phyloP scores from a whole-genome alignment of 768 basidiomycete genomes.

The Albatrellus ellisii region DNA sequence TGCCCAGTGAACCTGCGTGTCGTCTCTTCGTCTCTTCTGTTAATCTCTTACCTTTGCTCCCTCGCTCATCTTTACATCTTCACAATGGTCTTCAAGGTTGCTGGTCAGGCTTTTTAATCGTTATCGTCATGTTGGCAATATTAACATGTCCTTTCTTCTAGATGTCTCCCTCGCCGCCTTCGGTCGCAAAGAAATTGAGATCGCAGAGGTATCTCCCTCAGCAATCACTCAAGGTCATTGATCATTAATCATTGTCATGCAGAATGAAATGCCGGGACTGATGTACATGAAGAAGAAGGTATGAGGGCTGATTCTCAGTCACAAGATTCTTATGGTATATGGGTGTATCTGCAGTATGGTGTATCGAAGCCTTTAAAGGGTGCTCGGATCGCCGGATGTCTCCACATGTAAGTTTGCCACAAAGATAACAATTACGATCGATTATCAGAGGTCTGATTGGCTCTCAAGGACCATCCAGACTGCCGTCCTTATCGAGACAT shows the following conservation, averaged over 20 bases:
- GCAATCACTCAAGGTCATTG: slow-evolving; percentile 1
- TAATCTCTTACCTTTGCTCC: slow-evolving; percentile 16
- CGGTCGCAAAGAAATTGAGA: slow-evolving; percentile 98
- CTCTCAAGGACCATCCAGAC: slow-evolving; percentile 87
- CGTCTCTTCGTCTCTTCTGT: slow-evolving; percentile 6
- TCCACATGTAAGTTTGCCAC: slow-evolving; percentile 66
- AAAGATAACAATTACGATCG: no score
- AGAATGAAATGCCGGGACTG: slow-evolving; percentile 94
- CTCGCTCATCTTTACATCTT: slow-evolving; percentile 15
- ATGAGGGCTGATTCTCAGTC: slow-evolving; percentile 12
- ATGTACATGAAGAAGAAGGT: slow-evolving; percentile 90
- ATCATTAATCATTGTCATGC: slow-evolving; percentile 8
- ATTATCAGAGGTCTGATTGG: slow-evolving; percentile 6
- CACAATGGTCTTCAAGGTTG: slow-evolving; percentile 80
- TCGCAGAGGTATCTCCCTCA: slow-evolving; percentile 71
- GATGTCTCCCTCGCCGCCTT: slow-evolving; percentile 97
- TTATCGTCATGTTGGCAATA: neutral
- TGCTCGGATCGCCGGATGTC: slow-evolving; percentile 93
- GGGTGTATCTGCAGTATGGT: slow-evolving; percentile 41
- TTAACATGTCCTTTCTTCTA: slow-evolving; percentile 19
- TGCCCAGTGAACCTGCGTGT: neutral
- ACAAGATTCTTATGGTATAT: slow-evolving; percentile 5
- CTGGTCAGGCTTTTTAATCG: slow-evolving; percentile 35
- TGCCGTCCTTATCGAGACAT: slow-evolving; percentile 96
- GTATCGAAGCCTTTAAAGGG: slow-evolving; percentile 79